Percentiles rank a stretch among this genome's conserved stretches.
Conservation (phyloP, 2,329 filamentous ascomycete genomes). For the Capronia coronata region DNA sequence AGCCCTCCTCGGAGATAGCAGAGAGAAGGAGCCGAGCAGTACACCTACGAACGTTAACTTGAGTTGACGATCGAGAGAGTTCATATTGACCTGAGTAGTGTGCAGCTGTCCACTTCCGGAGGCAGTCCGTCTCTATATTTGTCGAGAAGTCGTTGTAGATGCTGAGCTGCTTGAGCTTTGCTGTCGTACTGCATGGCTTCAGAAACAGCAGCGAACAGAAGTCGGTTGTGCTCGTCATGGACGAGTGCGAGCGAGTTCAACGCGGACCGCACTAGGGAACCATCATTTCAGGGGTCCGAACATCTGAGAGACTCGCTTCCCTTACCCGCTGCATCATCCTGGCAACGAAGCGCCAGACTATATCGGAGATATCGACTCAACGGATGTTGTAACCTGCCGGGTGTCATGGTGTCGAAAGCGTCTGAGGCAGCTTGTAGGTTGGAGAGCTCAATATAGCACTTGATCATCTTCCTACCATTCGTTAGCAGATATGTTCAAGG, state of each 20-base stretch:
- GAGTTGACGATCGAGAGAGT: background rate
- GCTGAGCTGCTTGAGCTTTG: slow-evolving; percentile 52
- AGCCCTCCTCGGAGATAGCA: slow-evolving; percentile 35
- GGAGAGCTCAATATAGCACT: slow-evolving; percentile 58
- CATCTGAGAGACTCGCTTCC: background rate
- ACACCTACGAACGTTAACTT: slow-evolving; percentile 31
- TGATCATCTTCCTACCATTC: slow-evolving; percentile 59
- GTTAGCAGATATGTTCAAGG: slow-evolving; percentile 29
- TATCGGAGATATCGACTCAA: slow-evolving; percentile 61
- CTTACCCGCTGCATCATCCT: slow-evolving; percentile 39
- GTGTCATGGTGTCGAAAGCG: slow-evolving; percentile 54
- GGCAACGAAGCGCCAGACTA: slow-evolving; percentile 58
- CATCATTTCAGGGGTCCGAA: background rate
- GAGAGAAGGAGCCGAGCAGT: slow-evolving; percentile 42
- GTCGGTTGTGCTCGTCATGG: slow-evolving; percentile 47
- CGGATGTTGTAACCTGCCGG: slow-evolving; percentile 54
- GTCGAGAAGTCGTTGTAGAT: slow-evolving; percentile 55
- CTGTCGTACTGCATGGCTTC: slow-evolving; percentile 65
- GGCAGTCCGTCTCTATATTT: slow-evolving; percentile 47
- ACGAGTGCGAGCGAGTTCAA: slow-evolving; percentile 14
- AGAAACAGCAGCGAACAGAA: slow-evolving; percentile 72
- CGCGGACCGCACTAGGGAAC: slow-evolving; percentile 10
- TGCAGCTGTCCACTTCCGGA: slow-evolving; percentile 52
- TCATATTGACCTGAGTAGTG: slow-evolving; percentile 44
- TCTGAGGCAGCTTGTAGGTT: slow-evolving; percentile 46